Evolutionary conservation across 176 grass and related monocot species (phyloP).

Genomic region (Cenchrus purpureus): DNA sequence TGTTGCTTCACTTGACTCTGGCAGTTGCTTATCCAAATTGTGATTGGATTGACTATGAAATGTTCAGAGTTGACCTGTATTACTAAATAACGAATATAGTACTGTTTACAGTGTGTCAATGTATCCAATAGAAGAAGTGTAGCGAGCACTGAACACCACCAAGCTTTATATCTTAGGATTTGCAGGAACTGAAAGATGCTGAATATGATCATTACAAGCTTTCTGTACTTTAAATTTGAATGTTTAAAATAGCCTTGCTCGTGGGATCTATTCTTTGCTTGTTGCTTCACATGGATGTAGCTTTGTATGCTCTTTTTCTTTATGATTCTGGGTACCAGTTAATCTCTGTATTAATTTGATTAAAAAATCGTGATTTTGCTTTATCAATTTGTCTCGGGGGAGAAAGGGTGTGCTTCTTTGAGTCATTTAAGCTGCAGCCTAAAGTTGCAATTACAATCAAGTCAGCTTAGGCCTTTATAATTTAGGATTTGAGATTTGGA

Average conservation of each 20-base stretch:
- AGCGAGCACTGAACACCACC: background rate
- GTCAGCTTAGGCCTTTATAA: background rate
- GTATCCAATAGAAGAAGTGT: background rate
- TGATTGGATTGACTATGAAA: background rate
- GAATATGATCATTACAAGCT: background rate
- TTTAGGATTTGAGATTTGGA: background rate
- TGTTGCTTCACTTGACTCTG: background rate
- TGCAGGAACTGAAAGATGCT: background rate
- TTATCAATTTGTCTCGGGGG: background rate
- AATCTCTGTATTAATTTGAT: background rate
- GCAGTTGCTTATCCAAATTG: background rate
- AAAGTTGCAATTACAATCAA: background rate
- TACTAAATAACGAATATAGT: background rate
- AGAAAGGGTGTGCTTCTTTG: background rate
- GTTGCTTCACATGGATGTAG: background rate
- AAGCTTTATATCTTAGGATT: background rate
- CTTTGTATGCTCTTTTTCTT: background rate
- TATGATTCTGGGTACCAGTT: background rate
- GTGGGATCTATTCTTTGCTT: background rate
- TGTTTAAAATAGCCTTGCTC: background rate
- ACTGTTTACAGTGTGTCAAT: background rate
- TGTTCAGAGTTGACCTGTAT: background rate
- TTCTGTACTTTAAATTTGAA: background rate
- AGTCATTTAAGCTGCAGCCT: constrained; percentile 3
- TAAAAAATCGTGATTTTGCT: background rate